These are phyloP conservation scores for Rhizopogon roseolus DNA, from an alignment of 768 basidiomycete species.

Conservation along the genomic window DNA sequence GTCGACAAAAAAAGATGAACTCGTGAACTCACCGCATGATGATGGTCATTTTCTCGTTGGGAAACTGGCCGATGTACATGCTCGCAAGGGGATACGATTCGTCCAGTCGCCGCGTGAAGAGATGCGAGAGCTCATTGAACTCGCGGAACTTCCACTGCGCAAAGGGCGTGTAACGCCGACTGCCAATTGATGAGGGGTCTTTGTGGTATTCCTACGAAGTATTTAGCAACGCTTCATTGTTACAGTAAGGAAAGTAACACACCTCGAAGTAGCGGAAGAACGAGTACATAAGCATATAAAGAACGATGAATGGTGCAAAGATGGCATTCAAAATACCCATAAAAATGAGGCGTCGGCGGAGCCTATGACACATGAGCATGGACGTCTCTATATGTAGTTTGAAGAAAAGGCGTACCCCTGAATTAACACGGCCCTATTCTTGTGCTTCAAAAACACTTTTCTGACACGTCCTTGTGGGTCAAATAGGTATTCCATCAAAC, in stretches of 20 bases:
- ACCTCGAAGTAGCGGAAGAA: slow-evolving; percentile 99
- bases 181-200: slow-evolving; percentile 92
- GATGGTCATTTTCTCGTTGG: slow-evolving; percentile 87
- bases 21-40: slow-evolving; percentile 72
- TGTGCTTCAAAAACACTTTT: slow-evolving; percentile 86
- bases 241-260: slow-evolving; percentile 15
- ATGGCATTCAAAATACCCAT: slow-evolving; percentile 96
- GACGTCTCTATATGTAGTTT: not conserved
- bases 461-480: slow-evolving; percentile 86
- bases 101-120: slow-evolving; percentile 82
- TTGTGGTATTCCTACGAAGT: slow-evolving; percentile 89
- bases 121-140: slow-evolving; percentile 96
- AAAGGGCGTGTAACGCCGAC: slow-evolving; percentile 88
- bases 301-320: slow-evolving; percentile 94
- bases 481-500: slow-evolving; percentile 92
- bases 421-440: slow-evolving; percentile 71
- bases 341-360: slow-evolving; percentile 85
- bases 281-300: slow-evolving; percentile 95
- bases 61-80: slow-evolving; percentile 97
- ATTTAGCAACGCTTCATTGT: not conserved
- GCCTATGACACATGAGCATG: slow-evolving; percentile 35
- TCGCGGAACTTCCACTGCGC: slow-evolving; percentile 99
- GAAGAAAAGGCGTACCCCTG: slow-evolving; percentile 58
- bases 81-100: slow-evolving; percentile 87
- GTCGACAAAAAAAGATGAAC: not conserved